Evolutionary conservation across 2,329 filamentous ascomycete genomes (phyloP), one percentile per base, ranked within the genome.

Genomic region (Ceratocystis papillata): DNA sequence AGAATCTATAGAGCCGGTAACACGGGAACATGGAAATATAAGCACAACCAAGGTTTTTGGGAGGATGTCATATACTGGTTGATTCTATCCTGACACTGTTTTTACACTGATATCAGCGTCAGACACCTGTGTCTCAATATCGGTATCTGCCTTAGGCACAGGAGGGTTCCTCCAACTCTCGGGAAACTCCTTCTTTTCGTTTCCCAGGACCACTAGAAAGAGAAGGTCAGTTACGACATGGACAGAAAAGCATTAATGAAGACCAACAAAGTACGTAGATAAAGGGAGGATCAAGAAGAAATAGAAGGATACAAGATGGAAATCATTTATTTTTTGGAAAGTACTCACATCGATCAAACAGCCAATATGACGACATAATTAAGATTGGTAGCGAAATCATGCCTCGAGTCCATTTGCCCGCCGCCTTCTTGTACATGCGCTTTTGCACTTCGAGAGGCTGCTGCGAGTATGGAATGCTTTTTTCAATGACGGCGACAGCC

Each of bases 291-390:
- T 33, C 2, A 10, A 30, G 28, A 2, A 59, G 17, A 28, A 48
- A 67, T 25, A 62, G 22, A 63, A n/a, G 10, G 41, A 45, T 48
- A 50, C 25, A 62, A 46, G 50, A 57, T 12, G 8, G 4, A 59
- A 45, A 44, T 17, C 12, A 15, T 12, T 5, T 5, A 12, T 41
- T 15, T 41, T 12, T 41, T 5, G n/a, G 8, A 46, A 22, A 8
- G 17, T 5, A 65, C 64, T 61, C 45, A 65, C 64, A 62, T 2
- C 64, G 55, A 25, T 65, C 64, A 53, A 50, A 65, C 55, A 65
- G 64, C 66, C 59, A 67, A 45, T 67, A 65, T 41, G 63, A 67
- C 20, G 63, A 65, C n/a, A 65, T 50, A 7, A 67, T 64, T 20
- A 64, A 57, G 30, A 67, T 65, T 1, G 66, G 66, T 44, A 62